These are phyloP conservation scores for Ophiognomonia clavigignenti-juglandacearum DNA, from an alignment of 2,329 filamentous ascomycete genomes.

Conservation along the genomic window DNA sequence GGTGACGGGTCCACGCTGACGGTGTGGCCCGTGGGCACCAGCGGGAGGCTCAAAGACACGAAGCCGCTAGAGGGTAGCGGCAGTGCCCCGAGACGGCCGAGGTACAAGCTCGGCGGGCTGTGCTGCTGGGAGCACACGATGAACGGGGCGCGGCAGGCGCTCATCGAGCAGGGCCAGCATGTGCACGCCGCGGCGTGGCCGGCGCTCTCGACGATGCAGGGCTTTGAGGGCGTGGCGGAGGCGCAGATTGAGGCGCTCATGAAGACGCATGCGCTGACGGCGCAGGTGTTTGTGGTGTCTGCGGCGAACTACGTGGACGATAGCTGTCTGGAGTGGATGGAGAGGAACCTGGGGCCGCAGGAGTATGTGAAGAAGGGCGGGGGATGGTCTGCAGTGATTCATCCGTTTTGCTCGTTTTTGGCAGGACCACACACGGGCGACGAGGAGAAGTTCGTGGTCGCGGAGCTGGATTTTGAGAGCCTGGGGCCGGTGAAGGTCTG, in stretches of 20 bases:
- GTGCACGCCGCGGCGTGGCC: constrained; percentile 27
- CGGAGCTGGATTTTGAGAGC: constrained; percentile 24
- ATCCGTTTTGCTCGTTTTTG: constrained; percentile 25
- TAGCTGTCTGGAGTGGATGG: constrained; percentile 33
- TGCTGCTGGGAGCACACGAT: constrained; percentile 29
- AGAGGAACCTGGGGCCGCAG: constrained; percentile 24
- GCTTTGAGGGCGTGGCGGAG: constrained; percentile 35
- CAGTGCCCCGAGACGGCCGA: background rate
- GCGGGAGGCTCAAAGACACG: no score
- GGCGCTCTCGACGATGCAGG: constrained; percentile 25
- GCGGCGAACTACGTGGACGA: constrained; percentile 38
- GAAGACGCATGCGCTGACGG: constrained; percentile 39
- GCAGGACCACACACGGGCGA: constrained; percentile 23
- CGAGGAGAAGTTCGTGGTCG: constrained; percentile 21
- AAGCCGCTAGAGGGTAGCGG: no score
- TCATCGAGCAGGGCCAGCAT: constrained; percentile 25
- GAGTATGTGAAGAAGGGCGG: constrained; percentile 23
- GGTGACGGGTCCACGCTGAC: constrained; percentile 24
- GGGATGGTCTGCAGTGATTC: constrained; percentile 25
- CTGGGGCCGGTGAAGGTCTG: constrained; percentile 25
- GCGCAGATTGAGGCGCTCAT: constrained; percentile 41
- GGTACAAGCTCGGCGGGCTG: constrained; percentile 23
- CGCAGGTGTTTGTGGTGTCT: constrained; percentile 37
- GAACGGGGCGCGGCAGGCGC: constrained; percentile 26
- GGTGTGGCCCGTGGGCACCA: no score